A percentile compares a stretch with the other conserved stretches of the same genome.
Conservation (phyloP, 352 stramenopile species). For the Phytopythium boreale region DNA sequence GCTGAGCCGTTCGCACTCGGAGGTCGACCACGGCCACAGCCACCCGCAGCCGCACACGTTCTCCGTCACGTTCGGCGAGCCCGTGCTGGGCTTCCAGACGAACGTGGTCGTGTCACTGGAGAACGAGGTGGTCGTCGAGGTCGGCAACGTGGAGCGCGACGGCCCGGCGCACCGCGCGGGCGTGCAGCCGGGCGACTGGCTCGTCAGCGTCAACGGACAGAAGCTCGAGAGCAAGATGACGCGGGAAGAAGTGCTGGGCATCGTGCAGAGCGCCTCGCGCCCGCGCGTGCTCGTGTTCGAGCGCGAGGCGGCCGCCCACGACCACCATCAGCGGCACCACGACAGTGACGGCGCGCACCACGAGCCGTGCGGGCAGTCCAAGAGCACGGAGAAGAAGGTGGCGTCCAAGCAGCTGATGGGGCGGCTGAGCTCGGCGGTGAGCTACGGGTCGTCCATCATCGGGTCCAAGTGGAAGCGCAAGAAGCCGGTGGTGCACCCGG, state of each 20-base stretch:
- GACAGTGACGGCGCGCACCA: slow-evolving; percentile 29
- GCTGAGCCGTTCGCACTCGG: slow-evolving; percentile 27
- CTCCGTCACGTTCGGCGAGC: slow-evolving; percentile 61
- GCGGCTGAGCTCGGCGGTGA: slow-evolving; percentile 62
- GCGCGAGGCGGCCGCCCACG: slow-evolving; percentile 15
- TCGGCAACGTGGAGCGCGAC: slow-evolving; percentile 51
- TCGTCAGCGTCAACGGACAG: slow-evolving; percentile 63
- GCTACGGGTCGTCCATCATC: slow-evolving; percentile 57
- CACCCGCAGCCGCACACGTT: slow-evolving; percentile 55
- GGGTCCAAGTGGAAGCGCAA: slow-evolving; percentile 63
- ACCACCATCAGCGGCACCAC: slow-evolving; percentile 6
- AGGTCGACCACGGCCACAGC: no score
- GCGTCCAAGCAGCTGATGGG: slow-evolving; percentile 34
- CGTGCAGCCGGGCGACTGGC: slow-evolving; percentile 50
- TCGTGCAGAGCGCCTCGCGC: slow-evolving; percentile 44
- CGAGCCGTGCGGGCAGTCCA: slow-evolving; percentile 19
- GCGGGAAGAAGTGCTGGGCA: slow-evolving; percentile 54
- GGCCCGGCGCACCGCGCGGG: slow-evolving; percentile 49
- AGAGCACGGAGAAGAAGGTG: slow-evolving; percentile 44
- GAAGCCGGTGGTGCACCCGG: slow-evolving; percentile 58
- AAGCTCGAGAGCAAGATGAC: slow-evolving; percentile 61
- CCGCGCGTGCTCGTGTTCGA: slow-evolving; percentile 62
- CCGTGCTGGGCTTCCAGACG: slow-evolving; percentile 51
- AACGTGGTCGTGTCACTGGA: slow-evolving; percentile 45
- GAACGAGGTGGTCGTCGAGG: slow-evolving; percentile 53